Percentiles rank a stretch among this genome's conserved stretches.
These are phyloP conservation scores for Crotalaria pallida DNA, from an alignment of 306 rosid genomes.

Conservation along the genomic window DNA sequence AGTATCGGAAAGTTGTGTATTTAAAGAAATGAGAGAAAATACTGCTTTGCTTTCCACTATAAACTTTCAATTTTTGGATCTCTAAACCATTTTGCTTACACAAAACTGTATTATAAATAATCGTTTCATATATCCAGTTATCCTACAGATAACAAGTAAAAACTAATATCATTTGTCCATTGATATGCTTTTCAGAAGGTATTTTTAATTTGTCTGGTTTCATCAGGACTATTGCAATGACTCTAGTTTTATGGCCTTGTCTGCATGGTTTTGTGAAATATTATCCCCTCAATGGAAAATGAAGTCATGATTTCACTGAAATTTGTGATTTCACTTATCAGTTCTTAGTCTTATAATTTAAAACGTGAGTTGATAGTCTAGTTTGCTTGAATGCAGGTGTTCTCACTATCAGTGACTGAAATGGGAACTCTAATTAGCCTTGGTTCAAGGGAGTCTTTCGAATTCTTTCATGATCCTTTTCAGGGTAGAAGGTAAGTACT, in stretches of 20 bases:
- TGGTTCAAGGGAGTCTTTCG: conserved; percentile 61
- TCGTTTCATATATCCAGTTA: not conserved
- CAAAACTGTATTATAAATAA: not conserved
- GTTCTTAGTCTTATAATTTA: not conserved
- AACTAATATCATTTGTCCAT: not conserved
- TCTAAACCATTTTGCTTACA: no score
- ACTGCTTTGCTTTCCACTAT: no score
- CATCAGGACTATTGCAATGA: not conserved
- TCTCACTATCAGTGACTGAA: conserved; percentile 77
- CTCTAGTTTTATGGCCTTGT: not conserved
- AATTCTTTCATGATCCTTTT: conserved; percentile 66
- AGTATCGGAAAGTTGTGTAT: no score
- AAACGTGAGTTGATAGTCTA: conserved; percentile 13
- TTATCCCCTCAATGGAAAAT: not conserved
- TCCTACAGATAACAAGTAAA: not conserved
- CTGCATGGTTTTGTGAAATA: not conserved
- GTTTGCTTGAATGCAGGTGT: conserved; percentile 49
- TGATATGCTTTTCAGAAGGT: not conserved
- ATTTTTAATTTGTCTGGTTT: not conserved
- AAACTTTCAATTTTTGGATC: no score
- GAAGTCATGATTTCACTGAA: conserved; percentile 5
- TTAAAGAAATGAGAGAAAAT: no score
- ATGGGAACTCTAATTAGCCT: conserved; percentile 75
- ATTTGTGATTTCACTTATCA: not conserved
- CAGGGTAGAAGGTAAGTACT: conserved; percentile 64